Evolutionary conservation across 148 eudicot genomes (phyloP), one percentile per base, ranked within the genome.

Genomic region (Fagopyrum tataricum): DNA sequence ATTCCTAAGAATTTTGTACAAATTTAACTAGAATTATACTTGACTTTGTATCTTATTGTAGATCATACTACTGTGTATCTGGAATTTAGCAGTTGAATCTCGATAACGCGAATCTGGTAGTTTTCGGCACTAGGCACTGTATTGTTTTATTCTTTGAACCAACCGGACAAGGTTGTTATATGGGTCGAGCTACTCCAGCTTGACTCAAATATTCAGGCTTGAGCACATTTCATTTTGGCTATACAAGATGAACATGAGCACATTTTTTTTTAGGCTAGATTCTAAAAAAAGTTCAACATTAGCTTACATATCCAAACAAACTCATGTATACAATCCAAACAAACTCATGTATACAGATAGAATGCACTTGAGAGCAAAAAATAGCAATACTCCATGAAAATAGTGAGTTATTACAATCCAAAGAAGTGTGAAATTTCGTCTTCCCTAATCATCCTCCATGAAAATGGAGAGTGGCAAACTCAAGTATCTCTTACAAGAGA

Each of bases 1-100:
- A 31, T 31, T 31, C 62, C 73, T 15, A 43, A 69, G 53, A 73
- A 67, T 77, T 79, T 75, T 85, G 88, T 83, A 85, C 79, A 83
- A 81, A 82, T 69, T n/a, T 64, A 43, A 39, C 69, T 39, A 13
- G 44, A 37, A 13, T 7, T 64, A 64, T 64, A 64, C 43, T 62
- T 26, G 43, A n/a, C 43, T 15, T 18, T 64, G 69, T 39, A 64
- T 37, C 1, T 14, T 62, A 9, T 23, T 21, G 59, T n/a, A 12
- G 7, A 4, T 15, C 18, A 52, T 15, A 3, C 21, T 52, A 52
- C 58, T 52, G 7, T 4, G 2, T 46, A 13, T 31, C 37, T 31
- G 15, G 13, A 46, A 13, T 46, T 10, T 46, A 46, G 49, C 49
- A 46, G 13, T 46, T 10, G 13, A 46, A 13, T 46, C 49, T 46